Evolutionary conservation across 2,329 filamentous ascomycete genomes (phyloP).

Genomic region (Endocalyx cinctus): DNA sequence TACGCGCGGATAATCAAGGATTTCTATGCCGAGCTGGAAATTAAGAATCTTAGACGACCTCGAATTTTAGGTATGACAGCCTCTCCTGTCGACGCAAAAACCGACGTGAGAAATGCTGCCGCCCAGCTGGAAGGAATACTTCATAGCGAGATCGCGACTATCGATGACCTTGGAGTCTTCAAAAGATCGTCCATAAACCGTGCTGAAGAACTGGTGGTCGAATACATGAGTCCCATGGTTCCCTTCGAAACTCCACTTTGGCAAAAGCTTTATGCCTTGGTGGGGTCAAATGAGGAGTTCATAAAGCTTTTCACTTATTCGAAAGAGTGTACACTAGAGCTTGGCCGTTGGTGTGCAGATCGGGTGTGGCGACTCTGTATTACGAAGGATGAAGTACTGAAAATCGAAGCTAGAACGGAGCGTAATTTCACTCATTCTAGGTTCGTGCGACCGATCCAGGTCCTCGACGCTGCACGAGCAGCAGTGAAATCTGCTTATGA

Average conservation of each 20-base stretch:
- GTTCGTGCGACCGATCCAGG: constrained; percentile 16
- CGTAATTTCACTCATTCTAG: constrained; percentile 30
- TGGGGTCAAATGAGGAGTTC: constrained; percentile 43
- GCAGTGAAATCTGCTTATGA: constrained; percentile 54
- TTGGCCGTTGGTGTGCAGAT: constrained; percentile 85
- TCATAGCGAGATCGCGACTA: constrained; percentile 79
- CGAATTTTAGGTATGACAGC: constrained; percentile 95
- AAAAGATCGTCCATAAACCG: constrained; percentile 51
- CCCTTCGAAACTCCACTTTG: constrained; percentile 63
- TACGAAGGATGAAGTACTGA: constrained; percentile 55
- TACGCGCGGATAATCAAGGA: constrained; percentile 89
- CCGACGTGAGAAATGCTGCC: constrained; percentile 66
- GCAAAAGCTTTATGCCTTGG: constrained; percentile 43
- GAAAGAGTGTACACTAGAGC: constrained; percentile 53
- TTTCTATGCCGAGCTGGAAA: constrained; percentile 58
- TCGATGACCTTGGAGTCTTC: constrained; percentile 48
- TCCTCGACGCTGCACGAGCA: constrained; percentile 17
- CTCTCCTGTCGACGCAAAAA: constrained; percentile 82
- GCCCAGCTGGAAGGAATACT: constrained; percentile 71
- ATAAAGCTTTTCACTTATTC: constrained; percentile 55
- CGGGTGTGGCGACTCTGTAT: constrained; percentile 71
- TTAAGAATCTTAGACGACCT: constrained; percentile 49
- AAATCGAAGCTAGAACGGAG: constrained; percentile 54
- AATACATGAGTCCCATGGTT: constrained; percentile 43
- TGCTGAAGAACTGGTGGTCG: constrained; percentile 54